Conservation (phyloP, 2,329 filamentous ascomycete species). For the Cordyceps pruinosa region DNA sequence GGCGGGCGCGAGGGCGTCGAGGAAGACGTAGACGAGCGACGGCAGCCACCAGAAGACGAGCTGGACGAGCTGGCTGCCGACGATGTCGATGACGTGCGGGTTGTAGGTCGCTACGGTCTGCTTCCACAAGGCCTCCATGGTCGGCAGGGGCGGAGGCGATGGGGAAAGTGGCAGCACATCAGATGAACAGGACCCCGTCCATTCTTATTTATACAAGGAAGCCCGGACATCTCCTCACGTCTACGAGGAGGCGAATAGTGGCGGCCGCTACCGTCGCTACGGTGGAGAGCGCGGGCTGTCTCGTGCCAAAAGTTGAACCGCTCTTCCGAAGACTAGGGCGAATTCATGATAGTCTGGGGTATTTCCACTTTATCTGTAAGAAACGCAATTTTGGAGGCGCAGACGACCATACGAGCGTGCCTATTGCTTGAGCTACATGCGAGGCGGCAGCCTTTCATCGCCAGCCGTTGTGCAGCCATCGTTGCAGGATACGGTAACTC, state of each 20-base stretch:
- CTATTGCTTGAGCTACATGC: not conserved
- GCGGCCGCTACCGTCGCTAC: not conserved
- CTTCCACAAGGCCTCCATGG: constrained; percentile 16
- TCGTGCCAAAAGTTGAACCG: not conserved
- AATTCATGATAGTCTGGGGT: not conserved
- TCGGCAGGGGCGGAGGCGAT: not conserved
- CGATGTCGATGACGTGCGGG: constrained; percentile 32
- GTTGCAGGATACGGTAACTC: constrained; percentile 16
- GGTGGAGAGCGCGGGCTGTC: not conserved
- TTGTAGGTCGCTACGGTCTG: constrained; percentile 20
- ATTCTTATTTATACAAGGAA: not conserved
- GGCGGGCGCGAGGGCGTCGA: constrained; percentile 37
- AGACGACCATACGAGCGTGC: not conserved
- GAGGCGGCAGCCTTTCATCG: not conserved
- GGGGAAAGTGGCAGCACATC: not conserved
- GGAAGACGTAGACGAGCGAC: constrained; percentile 33
- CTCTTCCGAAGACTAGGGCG: not conserved
- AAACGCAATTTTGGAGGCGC: not conserved
- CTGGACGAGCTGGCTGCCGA: constrained; percentile 34
- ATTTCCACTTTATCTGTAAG: not conserved
- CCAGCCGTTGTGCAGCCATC: constrained; percentile 16
- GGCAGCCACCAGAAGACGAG: constrained; percentile 41
- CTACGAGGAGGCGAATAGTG: not conserved
- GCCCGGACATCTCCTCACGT: too few species aligned
- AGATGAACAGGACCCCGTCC: not conserved